phyloP scores from a whole-genome alignment of 1,284 basidiomycete species.

The Rhizopogon parksii region DNA sequence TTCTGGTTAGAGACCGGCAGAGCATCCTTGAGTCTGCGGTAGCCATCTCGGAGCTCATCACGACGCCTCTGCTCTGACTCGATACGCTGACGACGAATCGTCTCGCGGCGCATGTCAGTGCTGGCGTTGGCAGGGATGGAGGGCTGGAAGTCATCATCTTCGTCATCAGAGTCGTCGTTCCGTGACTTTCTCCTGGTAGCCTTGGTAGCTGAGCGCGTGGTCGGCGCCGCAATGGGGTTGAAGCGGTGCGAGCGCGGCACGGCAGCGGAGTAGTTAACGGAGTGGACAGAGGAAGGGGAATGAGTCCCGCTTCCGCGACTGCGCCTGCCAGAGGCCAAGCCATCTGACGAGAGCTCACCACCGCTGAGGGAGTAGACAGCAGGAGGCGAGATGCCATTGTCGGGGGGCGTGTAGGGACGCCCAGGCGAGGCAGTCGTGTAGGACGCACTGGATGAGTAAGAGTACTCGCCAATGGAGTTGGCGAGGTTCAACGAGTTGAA shows the following conservation, averaged over 20 bases:
- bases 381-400: conserved; percentile 62
- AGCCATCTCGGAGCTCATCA: conserved; percentile 82
- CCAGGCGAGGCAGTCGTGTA: conserved; percentile 50
- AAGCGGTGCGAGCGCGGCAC: conserved; percentile 67
- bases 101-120: conserved; percentile 67
- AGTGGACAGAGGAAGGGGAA: conserved; percentile 46
- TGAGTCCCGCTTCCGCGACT: conserved; percentile 61
- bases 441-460: conserved; percentile 47
- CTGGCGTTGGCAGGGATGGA: conserved; percentile 32
- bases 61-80: conserved; percentile 81
- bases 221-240: conserved; percentile 60
- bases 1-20: conserved; percentile 83
- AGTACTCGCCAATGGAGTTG: conserved; percentile 55
- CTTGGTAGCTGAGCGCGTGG: conserved; percentile 39
- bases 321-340: conserved; percentile 52
- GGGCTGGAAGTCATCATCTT: conserved; percentile 61
- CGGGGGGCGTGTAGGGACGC: conserved; percentile 62
- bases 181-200: conserved; percentile 47
- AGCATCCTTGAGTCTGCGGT: conserved; percentile 77
- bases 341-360: conserved; percentile 65
- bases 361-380: conserved; percentile 61
- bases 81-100: conserved; percentile 79
- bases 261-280: conserved; percentile 45
- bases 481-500: conserved; percentile 57
- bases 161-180: conserved; percentile 57